phyloP scores from a whole-genome alignment of 2,329 filamentous ascomycete species.

The Aspergillus oerlinghausenensis region DNA sequence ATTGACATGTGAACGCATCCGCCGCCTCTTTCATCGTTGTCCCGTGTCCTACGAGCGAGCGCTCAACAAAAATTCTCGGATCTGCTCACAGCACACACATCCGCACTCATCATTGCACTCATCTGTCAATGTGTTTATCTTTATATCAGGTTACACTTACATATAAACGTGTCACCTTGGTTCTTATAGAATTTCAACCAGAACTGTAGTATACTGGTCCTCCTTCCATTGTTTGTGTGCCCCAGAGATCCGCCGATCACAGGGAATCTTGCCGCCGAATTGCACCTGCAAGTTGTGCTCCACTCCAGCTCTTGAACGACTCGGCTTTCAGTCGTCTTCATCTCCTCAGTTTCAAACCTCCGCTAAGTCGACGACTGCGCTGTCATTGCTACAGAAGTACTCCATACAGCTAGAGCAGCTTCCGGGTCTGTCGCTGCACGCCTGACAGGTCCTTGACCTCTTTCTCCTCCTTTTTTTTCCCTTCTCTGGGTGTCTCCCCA shows the following conservation, averaged over 20 bases:
- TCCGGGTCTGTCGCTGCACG: background rate
- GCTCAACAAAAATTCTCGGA: background rate
- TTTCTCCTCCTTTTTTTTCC: conserved; percentile 1
- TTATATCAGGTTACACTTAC: background rate
- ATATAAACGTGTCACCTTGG: background rate
- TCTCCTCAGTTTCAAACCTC: background rate
- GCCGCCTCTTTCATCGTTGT: no score
- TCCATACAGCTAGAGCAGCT: background rate
- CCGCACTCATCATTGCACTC: background rate
- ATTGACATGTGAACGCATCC: background rate
- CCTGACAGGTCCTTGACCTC: background rate
- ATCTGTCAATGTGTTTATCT: background rate
- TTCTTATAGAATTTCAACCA: background rate
- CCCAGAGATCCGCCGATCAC: background rate
- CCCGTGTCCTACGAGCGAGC: background rate
- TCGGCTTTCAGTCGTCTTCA: background rate
- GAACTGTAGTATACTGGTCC: background rate
- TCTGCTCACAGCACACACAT: background rate
- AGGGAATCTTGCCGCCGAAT: background rate
- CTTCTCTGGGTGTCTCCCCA: background rate
- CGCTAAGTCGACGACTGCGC: conserved; percentile 1
- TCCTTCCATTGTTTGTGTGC: background rate
- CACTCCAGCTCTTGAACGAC: background rate
- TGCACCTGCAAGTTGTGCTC: background rate
- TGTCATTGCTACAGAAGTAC: conserved; percentile 12